phyloP scores from a whole-genome alignment of 805 yeast species.

The Candida berthetii region DNA sequence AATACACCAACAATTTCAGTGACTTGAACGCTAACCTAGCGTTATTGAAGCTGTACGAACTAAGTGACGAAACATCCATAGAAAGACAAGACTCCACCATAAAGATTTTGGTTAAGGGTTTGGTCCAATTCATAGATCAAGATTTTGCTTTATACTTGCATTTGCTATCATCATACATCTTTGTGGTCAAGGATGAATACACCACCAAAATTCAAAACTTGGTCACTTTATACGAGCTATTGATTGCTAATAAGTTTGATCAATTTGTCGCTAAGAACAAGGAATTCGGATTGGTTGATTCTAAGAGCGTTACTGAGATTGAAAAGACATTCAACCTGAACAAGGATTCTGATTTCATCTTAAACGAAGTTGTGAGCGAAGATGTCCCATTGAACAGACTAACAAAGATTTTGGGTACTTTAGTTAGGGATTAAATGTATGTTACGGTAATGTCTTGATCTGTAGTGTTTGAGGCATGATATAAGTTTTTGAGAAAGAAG shows the following conservation, averaged over 20 bases:
- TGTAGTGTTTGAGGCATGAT: too few species aligned
- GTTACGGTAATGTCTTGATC: neutral
- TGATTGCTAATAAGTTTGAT: constrained; percentile 14
- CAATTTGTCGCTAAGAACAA: constrained; percentile 15
- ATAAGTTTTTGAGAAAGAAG: too few species aligned
- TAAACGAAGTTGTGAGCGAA: constrained; percentile 13
- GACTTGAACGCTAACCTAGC: constrained; percentile 41
- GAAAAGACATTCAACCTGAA: constrained; percentile 12
- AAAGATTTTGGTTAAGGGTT: constrained; percentile 33
- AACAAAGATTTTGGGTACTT: constrained; percentile 15
- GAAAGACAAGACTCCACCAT: constrained; percentile 32
- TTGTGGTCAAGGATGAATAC: constrained; percentile 18
- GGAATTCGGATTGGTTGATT: constrained; percentile 14
- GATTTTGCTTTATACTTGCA: constrained; percentile 40
- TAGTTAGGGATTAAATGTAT: constrained; percentile 4
- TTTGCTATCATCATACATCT: constrained; percentile 34
- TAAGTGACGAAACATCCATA: constrained; percentile 25
- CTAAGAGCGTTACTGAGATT: constrained; percentile 8
- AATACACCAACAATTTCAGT: constrained; percentile 28
- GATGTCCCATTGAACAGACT: constrained; percentile 17
- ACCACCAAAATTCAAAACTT: constrained; percentile 17
- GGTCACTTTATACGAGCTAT: constrained; percentile 16
- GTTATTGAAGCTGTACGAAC: constrained; percentile 34
- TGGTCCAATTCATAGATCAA: constrained; percentile 31
- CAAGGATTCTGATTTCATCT: constrained; percentile 15